Percentiles rank a stretch among this genome's conserved stretches.
These are phyloP conservation scores for Posidonia oceanica DNA, from an alignment of 116 monocot species.

Conservation along the genomic window DNA sequence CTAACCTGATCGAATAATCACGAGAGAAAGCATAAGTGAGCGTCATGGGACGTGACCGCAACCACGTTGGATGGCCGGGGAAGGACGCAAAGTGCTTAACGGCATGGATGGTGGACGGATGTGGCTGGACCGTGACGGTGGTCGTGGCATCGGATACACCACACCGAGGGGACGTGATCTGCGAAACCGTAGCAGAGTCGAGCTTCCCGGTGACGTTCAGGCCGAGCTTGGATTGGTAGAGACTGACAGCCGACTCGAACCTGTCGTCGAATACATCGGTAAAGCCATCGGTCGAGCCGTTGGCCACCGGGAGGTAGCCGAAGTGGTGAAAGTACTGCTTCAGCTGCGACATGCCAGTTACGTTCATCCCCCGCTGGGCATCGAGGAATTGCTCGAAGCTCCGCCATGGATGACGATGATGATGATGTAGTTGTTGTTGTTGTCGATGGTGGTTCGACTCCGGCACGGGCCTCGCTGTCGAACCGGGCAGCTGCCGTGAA, in stretches of 20 bases:
- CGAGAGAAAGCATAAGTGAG: constrained; percentile 72
- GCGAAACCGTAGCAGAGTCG: constrained; percentile 30
- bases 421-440: not conserved
- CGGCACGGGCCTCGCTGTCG: not conserved
- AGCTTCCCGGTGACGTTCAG: constrained; percentile 40
- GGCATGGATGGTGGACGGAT: not conserved
- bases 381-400: constrained; percentile 17
- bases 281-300: constrained; percentile 1
- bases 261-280: constrained; percentile 25
- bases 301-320: constrained; percentile 28
- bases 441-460: not conserved
- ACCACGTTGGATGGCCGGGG: constrained; percentile 60
- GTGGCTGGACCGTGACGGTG: not conserved
- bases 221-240: constrained; percentile 44
- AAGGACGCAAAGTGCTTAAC: constrained; percentile 54
- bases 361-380: constrained; percentile 18
- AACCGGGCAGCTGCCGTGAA: not conserved
- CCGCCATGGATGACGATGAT: constrained; percentile 8
- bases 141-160: constrained; percentile 24
- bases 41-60: constrained; percentile 21
- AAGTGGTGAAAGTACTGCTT: constrained; percentile 39
- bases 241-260: constrained; percentile 32
- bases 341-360: constrained; percentile 19
- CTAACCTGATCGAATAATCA: constrained; percentile 10
- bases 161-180: constrained; percentile 43